Evolutionary conservation across 768 basidiomycete genomes (phyloP), one percentile per base, ranked within the genome.

Genomic region (Glaciozyma martinii): DNA sequence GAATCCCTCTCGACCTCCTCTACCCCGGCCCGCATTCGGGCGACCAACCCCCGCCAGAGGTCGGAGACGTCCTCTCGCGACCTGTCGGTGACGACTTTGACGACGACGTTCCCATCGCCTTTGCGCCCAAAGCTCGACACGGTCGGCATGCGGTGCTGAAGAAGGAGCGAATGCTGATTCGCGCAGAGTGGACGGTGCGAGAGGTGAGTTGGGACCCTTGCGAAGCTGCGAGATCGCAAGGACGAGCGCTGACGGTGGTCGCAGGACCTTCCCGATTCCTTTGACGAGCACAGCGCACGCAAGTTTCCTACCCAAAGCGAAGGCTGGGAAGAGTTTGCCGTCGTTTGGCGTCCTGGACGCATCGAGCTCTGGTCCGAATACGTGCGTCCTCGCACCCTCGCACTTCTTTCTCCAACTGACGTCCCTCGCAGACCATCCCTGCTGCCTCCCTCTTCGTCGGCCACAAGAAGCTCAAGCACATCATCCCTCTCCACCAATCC

Each of bases 131-230:
- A 37, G 62, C n/a, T 57, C 62, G 21, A 57, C 65, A 40, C 60
- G 62, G n/a, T 56, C 71, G 40, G 66, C 84, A 81, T 21, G 83
- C 86, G 43, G 79, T 86, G 15, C 76, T 88, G n/a, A 80, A 91
- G 78, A 80, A 87, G 81, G 93, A 94, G 77, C 82, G 93, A 66
- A 93, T 95, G 90, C 81, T 93, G 9, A 85, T 95, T 33, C 80
- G 86, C 62, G 81, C 88, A 3, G 84, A 82, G 52, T 84, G 86
- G 75, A 84, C 84, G 18, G 81, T 43, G 29, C 32, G 68, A 21
- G 65, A 70, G 30, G 81, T 63, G 78, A 78, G 58, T 66, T 66
- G 5, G 23, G n/a, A 74, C 15, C n/a, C 56, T 5, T 57, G 29
- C 2, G 76, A 72, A 56, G 75, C 50, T 56, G 60, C 32, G 42